Base-by-base conservation (phyloP, 768 basidiomycete genomes). In the Termitomyces sp. region DNA sequence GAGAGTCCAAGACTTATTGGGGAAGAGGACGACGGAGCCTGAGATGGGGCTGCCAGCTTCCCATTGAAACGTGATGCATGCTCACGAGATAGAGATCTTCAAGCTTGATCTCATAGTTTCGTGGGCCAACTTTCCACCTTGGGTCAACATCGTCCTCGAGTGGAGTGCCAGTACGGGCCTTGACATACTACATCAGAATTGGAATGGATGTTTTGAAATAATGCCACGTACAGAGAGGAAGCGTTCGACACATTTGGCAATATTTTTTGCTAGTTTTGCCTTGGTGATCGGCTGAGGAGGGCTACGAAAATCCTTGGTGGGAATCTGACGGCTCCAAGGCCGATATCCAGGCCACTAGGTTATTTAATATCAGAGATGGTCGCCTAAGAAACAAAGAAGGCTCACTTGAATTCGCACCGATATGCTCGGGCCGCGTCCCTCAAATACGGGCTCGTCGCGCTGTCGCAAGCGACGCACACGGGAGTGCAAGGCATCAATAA, bases 51-150 rank as follows among this genome's bases (percentile, higher is more conserved):
- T 92, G 89, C 89, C 89, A 92, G 56, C 85, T 86, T 12, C 90
- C 89, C 71, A 89, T 83, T 13, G 89, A 90, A 52, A 91, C 88
- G 62, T 92, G 90, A 71, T 91, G 89, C 54, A 91, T 82, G 63
- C 88, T 87, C 63, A 92, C 86, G 45, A 92, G 81, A 50, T 87
- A 74, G 50, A 92, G 76, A 67, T 91, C 83, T 30, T 87, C 87
- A 4, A 88, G 72, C 37, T 69, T 79, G 70, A 91, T 85, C 59
- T 79, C 73, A 40, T 72, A 67, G n/a, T 69, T 67, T n/a, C 72
- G 74, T 14, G 68, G 64, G 16, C 87, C 87, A n/a, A 92, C 79
- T 62, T 74, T 77, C 89, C 87, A 92, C 27, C 73, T 70, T 10
- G 67, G 65, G 66, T 89, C 85, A 3, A 80, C 77, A 16, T 84